Percentiles rank a stretch among this genome's conserved stretches.
Evolutionary conservation across 1,284 basidiomycete genomes (phyloP).

Genomic region (Kwoniella shivajii): DNA sequence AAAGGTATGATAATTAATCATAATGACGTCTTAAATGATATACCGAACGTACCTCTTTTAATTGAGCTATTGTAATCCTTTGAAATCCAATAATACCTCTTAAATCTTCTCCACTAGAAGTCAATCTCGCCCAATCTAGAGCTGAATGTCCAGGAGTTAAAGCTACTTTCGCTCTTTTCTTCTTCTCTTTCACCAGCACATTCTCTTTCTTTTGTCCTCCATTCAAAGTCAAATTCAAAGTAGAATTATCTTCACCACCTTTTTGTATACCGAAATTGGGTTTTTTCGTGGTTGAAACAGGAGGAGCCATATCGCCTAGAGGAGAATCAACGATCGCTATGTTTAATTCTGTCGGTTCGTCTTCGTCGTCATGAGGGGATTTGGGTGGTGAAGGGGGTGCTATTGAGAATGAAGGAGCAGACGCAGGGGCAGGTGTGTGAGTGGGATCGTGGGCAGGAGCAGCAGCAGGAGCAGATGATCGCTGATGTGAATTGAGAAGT

Average conservation of each 20-base stretch:
- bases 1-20: too few species aligned
- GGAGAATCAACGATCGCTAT: constrained; percentile 47
- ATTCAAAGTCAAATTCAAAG: constrained; percentile 1
- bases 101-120: constrained; percentile 74
- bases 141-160: constrained; percentile 89
- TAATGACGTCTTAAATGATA: too few species aligned
- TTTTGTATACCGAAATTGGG: constrained; percentile 45
- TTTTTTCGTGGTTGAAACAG: constrained; percentile 40
- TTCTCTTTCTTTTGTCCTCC: constrained; percentile 52
- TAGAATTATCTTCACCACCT: constrained; percentile 23
- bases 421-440: constrained; percentile 5
- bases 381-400: constrained; percentile 63
- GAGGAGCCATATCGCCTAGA: constrained; percentile 48
- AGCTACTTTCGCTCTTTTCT: constrained; percentile 76
- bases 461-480: constrained; percentile 57
- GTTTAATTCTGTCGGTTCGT: constrained; percentile 48
- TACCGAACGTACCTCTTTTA: constrained; percentile 80
- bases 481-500: constrained; percentile 75
- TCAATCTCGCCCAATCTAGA: constrained; percentile 91
- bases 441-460: too few species aligned
- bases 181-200: constrained; percentile 57
- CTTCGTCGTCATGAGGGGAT: constrained; percentile 54
- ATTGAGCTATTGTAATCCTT: constrained; percentile 75
- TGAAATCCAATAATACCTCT: constrained; percentile 61
- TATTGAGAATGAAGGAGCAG: constrained; percentile 42